Evolutionary conservation across 805 yeast species (phyloP).

Genomic region (Limtongia smithiae): DNA sequence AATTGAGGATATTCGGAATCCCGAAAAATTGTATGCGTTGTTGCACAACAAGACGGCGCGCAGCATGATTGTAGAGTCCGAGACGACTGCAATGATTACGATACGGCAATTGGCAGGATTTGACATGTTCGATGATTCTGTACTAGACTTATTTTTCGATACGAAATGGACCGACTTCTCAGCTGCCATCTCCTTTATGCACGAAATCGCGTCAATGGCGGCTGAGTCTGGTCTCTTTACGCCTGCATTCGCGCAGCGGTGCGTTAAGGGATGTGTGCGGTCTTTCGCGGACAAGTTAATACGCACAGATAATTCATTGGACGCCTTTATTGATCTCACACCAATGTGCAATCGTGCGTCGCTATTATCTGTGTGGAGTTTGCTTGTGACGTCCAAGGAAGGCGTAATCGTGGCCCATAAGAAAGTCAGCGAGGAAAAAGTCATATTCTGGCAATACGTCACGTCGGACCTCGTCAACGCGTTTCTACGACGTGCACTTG

Average conservation of each 20-base stretch:
- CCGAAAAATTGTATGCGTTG: not conserved
- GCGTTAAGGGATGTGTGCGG: not conserved
- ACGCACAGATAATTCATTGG: not conserved
- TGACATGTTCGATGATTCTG: not conserved
- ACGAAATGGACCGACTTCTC: not conserved
- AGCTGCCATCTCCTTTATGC: not conserved
- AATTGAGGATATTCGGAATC: not conserved
- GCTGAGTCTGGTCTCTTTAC: not conserved
- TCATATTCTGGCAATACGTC: not conserved
- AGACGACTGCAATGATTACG: constrained; percentile 4
- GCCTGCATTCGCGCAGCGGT: not conserved
- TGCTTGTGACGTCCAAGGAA: constrained; percentile 1
- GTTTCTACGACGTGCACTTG: constrained; percentile 6
- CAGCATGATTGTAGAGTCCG: not conserved
- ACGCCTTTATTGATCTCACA: no score
- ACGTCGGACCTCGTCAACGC: constrained; percentile 3
- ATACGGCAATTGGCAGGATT: constrained; percentile 1
- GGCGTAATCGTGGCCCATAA: not conserved
- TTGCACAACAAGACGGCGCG: not conserved
- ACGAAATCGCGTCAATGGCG: not conserved
- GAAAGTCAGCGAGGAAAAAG: not conserved
- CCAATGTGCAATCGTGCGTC: not conserved
- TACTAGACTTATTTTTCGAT: not conserved
- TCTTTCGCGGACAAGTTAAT: not conserved
- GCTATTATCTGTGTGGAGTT: constrained; percentile 5